Percentiles rank a stretch among this genome's conserved stretches.
Conservation (phyloP, 257 asterid genomes). For the Nicotiana noctiflora region DNA sequence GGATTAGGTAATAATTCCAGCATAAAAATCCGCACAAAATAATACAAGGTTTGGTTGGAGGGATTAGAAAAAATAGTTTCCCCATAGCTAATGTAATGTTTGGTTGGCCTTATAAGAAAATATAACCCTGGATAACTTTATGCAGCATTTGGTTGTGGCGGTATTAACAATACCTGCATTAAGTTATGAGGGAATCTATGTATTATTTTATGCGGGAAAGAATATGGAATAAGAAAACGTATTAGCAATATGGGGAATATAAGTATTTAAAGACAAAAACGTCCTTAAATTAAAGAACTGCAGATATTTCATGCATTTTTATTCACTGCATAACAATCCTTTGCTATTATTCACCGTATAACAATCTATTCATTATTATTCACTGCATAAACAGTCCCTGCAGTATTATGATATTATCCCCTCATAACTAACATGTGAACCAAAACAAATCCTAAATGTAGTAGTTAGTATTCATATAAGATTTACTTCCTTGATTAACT, state of each 20-base stretch:
- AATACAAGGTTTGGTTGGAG: neutral
- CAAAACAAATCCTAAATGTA: neutral
- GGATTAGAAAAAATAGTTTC: neutral
- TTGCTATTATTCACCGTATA: neutral
- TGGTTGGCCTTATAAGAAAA: neutral
- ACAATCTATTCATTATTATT: neutral
- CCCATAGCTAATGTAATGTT: neutral
- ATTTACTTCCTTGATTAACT: neutral
- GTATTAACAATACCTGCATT: neutral
- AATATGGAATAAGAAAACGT: neutral
- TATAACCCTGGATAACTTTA: neutral
- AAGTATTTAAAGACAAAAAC: neutral
- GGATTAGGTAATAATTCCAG: neutral
- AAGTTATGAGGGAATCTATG: neutral
- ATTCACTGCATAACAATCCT: neutral
- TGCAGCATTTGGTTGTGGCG: too few species aligned
- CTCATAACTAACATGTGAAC: neutral
- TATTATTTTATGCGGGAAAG: neutral
- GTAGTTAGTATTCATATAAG: neutral
- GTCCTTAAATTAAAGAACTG: neutral
- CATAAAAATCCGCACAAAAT: neutral
- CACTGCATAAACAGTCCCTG: neutral
- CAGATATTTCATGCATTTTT: neutral
- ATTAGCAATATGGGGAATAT: neutral
- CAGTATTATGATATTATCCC: neutral